A percentile compares a stretch with the other conserved stretches of the same genome.
These are phyloP conservation scores for Alternaria sp. DNA, from an alignment of 2,329 filamentous ascomycete genomes.

Conservation along the genomic window DNA sequence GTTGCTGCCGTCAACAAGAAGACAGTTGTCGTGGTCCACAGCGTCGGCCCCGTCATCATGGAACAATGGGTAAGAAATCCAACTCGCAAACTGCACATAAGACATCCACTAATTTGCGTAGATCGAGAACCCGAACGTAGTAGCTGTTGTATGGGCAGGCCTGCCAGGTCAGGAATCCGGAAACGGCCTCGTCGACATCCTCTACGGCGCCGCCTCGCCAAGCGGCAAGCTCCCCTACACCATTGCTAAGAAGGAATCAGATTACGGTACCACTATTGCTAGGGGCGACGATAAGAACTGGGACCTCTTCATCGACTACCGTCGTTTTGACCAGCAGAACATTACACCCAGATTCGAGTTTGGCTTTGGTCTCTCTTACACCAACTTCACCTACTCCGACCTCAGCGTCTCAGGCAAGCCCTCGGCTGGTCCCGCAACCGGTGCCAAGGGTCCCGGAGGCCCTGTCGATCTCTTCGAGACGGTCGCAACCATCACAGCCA, in stretches of 20 bases:
- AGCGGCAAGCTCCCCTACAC: slow-evolving; percentile 65
- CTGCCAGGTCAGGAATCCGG: slow-evolving; percentile 51
- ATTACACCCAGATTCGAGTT: slow-evolving; percentile 53
- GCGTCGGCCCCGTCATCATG: slow-evolving; percentile 46
- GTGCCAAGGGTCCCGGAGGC: slow-evolving; percentile 34
- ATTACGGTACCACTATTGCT: slow-evolving; percentile 40
- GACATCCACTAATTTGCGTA: neutral
- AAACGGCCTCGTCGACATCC: slow-evolving; percentile 54
- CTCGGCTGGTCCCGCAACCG: slow-evolving; percentile 31
- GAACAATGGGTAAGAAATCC: slow-evolving; percentile 30
- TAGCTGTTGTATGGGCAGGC: slow-evolving; percentile 50
- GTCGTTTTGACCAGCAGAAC: slow-evolving; percentile 50
- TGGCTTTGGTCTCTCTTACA: slow-evolving; percentile 54
- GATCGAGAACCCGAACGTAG: slow-evolving; percentile 46
- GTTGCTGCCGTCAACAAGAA: slow-evolving; percentile 47
- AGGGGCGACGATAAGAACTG: slow-evolving; percentile 39
- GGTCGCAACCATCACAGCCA: slow-evolving; percentile 43
- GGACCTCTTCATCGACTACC: slow-evolving; percentile 55
- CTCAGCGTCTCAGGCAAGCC: slow-evolving; percentile 33
- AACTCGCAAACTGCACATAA: neutral
- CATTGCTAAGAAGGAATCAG: slow-evolving; percentile 41
- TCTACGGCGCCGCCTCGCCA: slow-evolving; percentile 53
- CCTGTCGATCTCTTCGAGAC: slow-evolving; percentile 42
- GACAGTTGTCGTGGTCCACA: slow-evolving; percentile 49
- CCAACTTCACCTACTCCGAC: slow-evolving; percentile 50